Evolutionary conservation across 371 early-diverging fungal species (phyloP), one percentile per base, ranked within the genome.

Genomic region (Mucor circinelloides): DNA sequence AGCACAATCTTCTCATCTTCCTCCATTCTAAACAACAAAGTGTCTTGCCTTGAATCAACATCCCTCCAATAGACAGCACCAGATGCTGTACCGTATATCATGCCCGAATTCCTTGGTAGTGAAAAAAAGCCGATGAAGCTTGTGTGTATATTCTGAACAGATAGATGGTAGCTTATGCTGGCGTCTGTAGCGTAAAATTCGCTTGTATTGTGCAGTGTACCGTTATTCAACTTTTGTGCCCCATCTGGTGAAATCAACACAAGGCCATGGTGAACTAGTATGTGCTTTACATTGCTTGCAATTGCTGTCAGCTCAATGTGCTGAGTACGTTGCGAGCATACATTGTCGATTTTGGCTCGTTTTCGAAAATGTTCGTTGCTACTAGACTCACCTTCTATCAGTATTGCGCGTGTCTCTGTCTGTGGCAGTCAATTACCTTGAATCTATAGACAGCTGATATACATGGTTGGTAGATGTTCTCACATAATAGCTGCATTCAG

Each of bases 21-120:
- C 67, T 67, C 34, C 54, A 52, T 23, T 27, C 27, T 52, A 3
- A 50, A 63, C 12, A 70, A 13, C 12, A 66, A 38, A 0, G 32
- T 36, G 23, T 70, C 70, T 32, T 70, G 31, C 19, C 40, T 34
- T 21, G 36, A 34, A 2, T 46, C 17, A n/a, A 40, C 12, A 40
- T 58, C 32, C 13, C 66, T 56, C 59, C 46, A 66, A 50, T 57
- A 60, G 5, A 70, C 62, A 5, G 28, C 19, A n/a, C 70, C 70
- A 36, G 27, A 21, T 2, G 19, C 15, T 28, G 66, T 66, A 15
- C 70, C 62, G 50, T 48, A 70, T 12, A 70, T 23, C 19, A 70
- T 13, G 0, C 70, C 70, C 15, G 65, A 23, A 1, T 46, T 25
- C 2, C 31, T 70, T 21, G 4, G 25, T 23, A 68, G 12, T 13